Evolutionary conservation across 768 basidiomycete genomes (phyloP).

Genomic region (Suillus subalutaceus): DNA sequence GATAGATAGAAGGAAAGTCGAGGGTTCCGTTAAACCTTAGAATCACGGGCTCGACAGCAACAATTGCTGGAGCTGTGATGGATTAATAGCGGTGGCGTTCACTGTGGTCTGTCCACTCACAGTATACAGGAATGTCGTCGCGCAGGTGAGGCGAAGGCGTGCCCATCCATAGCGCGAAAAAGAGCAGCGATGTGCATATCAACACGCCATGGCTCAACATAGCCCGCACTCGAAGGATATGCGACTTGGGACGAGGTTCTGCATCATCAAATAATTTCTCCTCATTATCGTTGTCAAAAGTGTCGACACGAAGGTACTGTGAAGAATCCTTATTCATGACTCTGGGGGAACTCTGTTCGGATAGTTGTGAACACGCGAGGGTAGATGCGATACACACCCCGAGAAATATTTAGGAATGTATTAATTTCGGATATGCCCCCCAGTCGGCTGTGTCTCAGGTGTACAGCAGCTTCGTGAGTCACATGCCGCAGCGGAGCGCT

Average conservation of each 20-base stretch:
- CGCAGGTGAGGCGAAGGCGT: background rate
- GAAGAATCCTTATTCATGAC: background rate
- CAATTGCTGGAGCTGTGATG: constrained; percentile 13
- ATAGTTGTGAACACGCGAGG: too few species aligned
- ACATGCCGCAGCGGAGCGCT: background rate
- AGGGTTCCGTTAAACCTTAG: constrained; percentile 13
- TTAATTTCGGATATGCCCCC: background rate
- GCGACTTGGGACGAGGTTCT: background rate
- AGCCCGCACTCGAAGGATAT: background rate
- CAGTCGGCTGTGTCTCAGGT: background rate
- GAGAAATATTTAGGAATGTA: background rate
- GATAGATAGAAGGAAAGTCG: constrained; percentile 11
- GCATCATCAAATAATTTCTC: background rate
- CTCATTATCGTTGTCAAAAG: background rate
- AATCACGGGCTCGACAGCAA: constrained; percentile 8
- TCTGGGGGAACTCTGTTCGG: background rate
- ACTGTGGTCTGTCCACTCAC: background rate
- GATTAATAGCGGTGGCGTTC: too few species aligned
- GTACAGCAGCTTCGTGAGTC: background rate
- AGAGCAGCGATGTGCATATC: background rate
- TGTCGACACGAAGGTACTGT: background rate
- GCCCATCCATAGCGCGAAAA: constrained; percentile 15
- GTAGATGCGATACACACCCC: too few species aligned
- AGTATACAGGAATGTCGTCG: constrained; percentile 1
- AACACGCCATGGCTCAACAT: background rate